Conservation (phyloP, 1,284 basidiomycete species). For the Fomitopsis betulina region DNA sequence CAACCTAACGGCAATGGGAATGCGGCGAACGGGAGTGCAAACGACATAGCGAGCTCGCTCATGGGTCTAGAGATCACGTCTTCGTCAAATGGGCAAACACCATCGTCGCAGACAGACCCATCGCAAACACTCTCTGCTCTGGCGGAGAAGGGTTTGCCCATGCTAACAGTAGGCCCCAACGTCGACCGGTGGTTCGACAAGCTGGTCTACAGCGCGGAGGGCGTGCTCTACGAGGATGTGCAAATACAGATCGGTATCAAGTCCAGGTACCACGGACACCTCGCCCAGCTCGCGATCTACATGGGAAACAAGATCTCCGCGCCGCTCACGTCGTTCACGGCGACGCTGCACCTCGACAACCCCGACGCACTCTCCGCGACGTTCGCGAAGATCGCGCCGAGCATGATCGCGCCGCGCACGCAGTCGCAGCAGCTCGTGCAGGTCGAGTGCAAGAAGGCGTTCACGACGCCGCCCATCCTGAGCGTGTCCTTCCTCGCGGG, state of each 20-base stretch:
- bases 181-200: conserved; percentile 90
- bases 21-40: conserved; percentile 28
- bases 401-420: conserved; percentile 72
- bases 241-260: conserved; percentile 96
- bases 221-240: conserved; percentile 93
- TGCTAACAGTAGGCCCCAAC: conserved; percentile 62
- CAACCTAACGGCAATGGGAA: conserved; percentile 22
- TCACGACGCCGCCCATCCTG: conserved; percentile 77
- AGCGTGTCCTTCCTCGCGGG: conserved; percentile 91
- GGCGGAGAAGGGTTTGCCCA: conserved; percentile 30
- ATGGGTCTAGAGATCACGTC: conserved; percentile 74
- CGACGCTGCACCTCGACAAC: conserved; percentile 73
- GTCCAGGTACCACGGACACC: conserved; percentile 89
- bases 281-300: conserved; percentile 90
- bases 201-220: conserved; percentile 77
- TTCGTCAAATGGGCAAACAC: conserved; percentile 27
- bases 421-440: conserved; percentile 93
- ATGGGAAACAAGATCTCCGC: conserved; percentile 93
- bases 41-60: conserved; percentile 72
- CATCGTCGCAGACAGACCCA: conserved; percentile 17
- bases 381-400: conserved; percentile 88
- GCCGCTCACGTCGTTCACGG: conserved; percentile 86
- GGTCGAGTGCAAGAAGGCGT: conserved; percentile 90
- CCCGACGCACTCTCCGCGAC: conserved; percentile 73
- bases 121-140: conserved; percentile 15